Evolutionary conservation across 371 early-diverging fungal genomes (phyloP), one percentile per base, ranked within the genome.

Genomic region (Nematocida sp.): DNA sequence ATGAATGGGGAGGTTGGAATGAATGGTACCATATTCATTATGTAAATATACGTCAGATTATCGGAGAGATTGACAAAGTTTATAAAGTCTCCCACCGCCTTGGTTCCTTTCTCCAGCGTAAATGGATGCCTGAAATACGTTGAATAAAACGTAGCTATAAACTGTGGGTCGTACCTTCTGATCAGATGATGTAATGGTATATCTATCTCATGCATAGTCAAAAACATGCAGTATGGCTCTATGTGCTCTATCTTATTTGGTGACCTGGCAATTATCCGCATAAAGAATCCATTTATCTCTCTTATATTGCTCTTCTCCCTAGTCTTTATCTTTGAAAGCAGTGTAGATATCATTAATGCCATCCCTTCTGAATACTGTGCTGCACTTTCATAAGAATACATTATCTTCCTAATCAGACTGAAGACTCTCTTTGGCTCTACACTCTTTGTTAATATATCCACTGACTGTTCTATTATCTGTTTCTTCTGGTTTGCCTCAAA

Each of bases 71-170:
- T 38, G 41, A 70, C 74, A 70, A 70, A 70, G 57, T 70, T 70
- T 25, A 70, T 70, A 35, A 70, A 70, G 47, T 70, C 74, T 38
- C 74, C 74, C 17, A 70, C 74, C 23, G 74, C 74, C 21, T 70
- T 75, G 4, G 74, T 70, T 0, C 74, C 74, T 27, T 70, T 70
- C 41, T 70, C 74, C 51, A 60, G 74, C n/a, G 74, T 60, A 38
- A 70, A 70, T 19, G 74, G 74, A 35, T 70, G 74, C 74, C 74
- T 46, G 34, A 70, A 70, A 41, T 70, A 70, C 40, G 74, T 70
- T 9, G 74, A 58, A 35, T 70, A 70, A 47, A 70, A 57, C 3
- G 61, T 70, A 9, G 74, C 76, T 35, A 70, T 70, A 43, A 70
- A 70, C 74, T 70, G 74, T 41, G 74, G 61, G 60, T 70, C 61